Evolutionary conservation across 2,329 filamentous ascomycete species (phyloP).

Genomic region (Falciphora oryzae): DNA sequence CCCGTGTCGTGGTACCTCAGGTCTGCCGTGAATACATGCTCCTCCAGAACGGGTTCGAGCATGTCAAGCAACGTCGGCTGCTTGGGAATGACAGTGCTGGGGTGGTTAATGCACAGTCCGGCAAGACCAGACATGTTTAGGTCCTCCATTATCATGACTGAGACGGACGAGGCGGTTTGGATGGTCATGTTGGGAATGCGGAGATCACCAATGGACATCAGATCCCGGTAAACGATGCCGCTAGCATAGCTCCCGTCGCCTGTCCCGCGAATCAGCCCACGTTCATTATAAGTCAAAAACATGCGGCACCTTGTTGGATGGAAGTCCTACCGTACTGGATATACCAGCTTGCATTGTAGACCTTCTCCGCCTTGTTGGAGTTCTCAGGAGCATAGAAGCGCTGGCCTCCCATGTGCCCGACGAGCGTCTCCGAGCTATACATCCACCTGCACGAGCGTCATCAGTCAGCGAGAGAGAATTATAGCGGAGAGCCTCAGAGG

Average conservation of each 20-base stretch:
- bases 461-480: constrained; percentile 10
- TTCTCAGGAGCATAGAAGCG: constrained; percentile 38
- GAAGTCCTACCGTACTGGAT: constrained; percentile 34
- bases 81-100: constrained; percentile 36
- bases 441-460: constrained; percentile 39
- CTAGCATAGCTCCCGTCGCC: constrained; percentile 37
- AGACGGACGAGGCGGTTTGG: constrained; percentile 40
- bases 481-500: no score
- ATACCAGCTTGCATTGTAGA: constrained; percentile 41
- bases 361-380: constrained; percentile 36
- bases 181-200: constrained; percentile 39
- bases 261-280: constrained; percentile 18
- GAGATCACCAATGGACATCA: constrained; percentile 39
- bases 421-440: constrained; percentile 43
- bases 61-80: constrained; percentile 40
- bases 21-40: constrained; percentile 44
- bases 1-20: constrained; percentile 41
- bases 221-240: constrained; percentile 47
- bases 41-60: constrained; percentile 33
- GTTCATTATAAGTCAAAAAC: background rate
- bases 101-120: constrained; percentile 42
- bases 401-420: constrained; percentile 38
- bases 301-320: constrained; percentile 11
- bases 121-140: constrained; percentile 43
- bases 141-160: constrained; percentile 35